A percentile compares a stretch with the other conserved stretches of the same genome.
Evolutionary conservation across 805 yeast species (phyloP).

Genomic region (Ogataea nakhonphanomensis): DNA sequence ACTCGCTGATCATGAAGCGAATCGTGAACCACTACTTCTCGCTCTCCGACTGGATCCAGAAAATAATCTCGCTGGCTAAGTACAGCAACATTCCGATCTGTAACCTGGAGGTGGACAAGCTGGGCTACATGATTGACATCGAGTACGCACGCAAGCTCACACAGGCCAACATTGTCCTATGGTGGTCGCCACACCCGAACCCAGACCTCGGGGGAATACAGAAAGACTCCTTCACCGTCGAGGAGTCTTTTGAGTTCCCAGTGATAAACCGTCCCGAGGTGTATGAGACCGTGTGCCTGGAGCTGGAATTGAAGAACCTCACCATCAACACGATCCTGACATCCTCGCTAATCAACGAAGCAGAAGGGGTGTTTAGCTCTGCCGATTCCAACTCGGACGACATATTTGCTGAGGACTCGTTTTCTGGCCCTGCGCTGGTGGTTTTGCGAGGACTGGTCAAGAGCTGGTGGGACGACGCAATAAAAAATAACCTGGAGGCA

Average conservation of each 20-base stretch:
- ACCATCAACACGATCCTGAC: conserved; percentile 84
- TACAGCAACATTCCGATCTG: conserved; percentile 85
- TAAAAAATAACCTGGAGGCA: conserved; percentile 62
- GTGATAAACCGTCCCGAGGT: conserved; percentile 73
- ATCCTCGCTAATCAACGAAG: conserved; percentile 78
- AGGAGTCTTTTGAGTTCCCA: conserved; percentile 63
- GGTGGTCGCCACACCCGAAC: conserved; percentile 86
- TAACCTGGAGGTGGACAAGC: conserved; percentile 73
- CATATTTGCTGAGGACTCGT: conserved; percentile 76
- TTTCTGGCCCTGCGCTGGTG: conserved; percentile 68
- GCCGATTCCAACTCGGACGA: conserved; percentile 18
- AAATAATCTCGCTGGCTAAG: conserved; percentile 59
- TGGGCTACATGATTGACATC: conserved; percentile 78
- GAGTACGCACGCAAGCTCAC: conserved; percentile 76
- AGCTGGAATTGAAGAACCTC: conserved; percentile 72
- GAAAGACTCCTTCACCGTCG: conserved; percentile 50
- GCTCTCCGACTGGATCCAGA: conserved; percentile 67
- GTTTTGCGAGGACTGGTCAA: conserved; percentile 74
- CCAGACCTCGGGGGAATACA: conserved; percentile 87
- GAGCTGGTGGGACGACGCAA: conserved; percentile 92
- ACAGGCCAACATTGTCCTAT: conserved; percentile 65
- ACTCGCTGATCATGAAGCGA: conserved; percentile 57
- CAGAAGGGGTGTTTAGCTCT: conserved; percentile 74
- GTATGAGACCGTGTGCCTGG: conserved; percentile 74
- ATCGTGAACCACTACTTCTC: conserved; percentile 69